Evolutionary conservation across 345 rosid species (phyloP), one percentile per base, ranked within the genome.

Genomic region (Eucalyptus polyanthemos): DNA sequence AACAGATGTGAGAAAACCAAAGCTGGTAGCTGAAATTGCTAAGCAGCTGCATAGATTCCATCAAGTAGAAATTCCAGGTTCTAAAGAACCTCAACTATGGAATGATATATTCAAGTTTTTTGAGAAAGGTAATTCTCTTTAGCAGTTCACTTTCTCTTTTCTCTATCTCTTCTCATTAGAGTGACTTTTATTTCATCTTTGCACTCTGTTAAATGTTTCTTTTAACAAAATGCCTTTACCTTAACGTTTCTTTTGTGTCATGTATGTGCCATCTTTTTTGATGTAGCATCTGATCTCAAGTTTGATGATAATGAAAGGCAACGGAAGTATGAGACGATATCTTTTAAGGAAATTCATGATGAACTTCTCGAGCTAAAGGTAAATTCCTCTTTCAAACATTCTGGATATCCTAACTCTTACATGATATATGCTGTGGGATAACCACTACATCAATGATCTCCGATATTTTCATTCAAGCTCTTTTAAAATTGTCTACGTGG

Each of bases 61-160:
- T 92, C 89, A 92, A 90, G 98, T 96, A 89, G 95, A 95, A 88
- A 93, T 98, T 89, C 97, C 99, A 21, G 98, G 99, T 62, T 94
- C 96, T 90, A 95, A 95, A 92, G 99, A 96, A 90, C 98, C 99
- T 91, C 98, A 97, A 91, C 93, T 97, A 31, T 98, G 99, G 97
- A 92, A 92, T 91, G 98, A 97, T 69, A 92, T 98, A 88, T 93
- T 94, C 90, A 97, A 94, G 94, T 97, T 98, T 91, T 96, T 92
- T 89, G 98, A 94, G 90, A 98, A 93, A 91, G 99, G 99, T 97
- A 58, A 85, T 60, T 47, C 88, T 67, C 25, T 51, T 12, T 50
- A 87, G 50, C 29, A 60, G 44, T 34, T 17, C 25, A 34, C 8
- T 69, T 9, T 69, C 13, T 69, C 44, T 69, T 69, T 69, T 34